Evolutionary conservation across 768 basidiomycete species (phyloP), one percentile per base, ranked within the genome.

Genomic region (Xerocomus spinulosus): DNA sequence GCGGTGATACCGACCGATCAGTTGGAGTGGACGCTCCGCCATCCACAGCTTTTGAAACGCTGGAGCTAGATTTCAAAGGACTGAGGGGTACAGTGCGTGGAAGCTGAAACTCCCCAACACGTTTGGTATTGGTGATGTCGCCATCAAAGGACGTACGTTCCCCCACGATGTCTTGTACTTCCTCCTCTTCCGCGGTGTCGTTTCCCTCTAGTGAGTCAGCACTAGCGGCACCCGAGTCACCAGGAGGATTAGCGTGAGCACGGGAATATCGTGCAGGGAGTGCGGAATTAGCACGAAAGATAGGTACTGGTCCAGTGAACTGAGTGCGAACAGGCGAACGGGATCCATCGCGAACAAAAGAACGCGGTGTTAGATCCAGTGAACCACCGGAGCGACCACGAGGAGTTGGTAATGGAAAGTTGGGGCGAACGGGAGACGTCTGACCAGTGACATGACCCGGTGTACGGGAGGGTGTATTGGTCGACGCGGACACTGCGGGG

Each of bases 41-140:
- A 9, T 41, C 55, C 24, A 37, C 35, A 17, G 41, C 9, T 40
- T 44, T 49, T 20, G 49, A 41, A 44, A 36, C 29, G 23, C 42
- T 42, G 9, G 55, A 52, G 14, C 28, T 35, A 17, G 57, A 51
- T 46, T 63, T 68, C 17, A 64, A 59, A 15, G 72, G 74, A 36
- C 63, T 72, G 21, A 82, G 71, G 6, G 78, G 73, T 0, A 80
- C 68, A 0, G 82, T 82, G 14, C 81, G 77, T 10, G 80, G 80
- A 24, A 82, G 66, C 23, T 70, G 76, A 4, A 72, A 72, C 33
- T 72, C 62, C 15, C 66, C 59, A 3, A 62, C 71, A 32, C 79
- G 73, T 6, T 75, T 76, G 10, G 70, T 73, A 44, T 80, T 74
- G 13, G 80, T 73, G 14, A 68, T 59, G 3, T 68, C 65, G 12